These are phyloP conservation scores for Ilyonectria destructans DNA, from an alignment of 2,329 filamentous ascomycete species.

Conservation along the genomic window DNA sequence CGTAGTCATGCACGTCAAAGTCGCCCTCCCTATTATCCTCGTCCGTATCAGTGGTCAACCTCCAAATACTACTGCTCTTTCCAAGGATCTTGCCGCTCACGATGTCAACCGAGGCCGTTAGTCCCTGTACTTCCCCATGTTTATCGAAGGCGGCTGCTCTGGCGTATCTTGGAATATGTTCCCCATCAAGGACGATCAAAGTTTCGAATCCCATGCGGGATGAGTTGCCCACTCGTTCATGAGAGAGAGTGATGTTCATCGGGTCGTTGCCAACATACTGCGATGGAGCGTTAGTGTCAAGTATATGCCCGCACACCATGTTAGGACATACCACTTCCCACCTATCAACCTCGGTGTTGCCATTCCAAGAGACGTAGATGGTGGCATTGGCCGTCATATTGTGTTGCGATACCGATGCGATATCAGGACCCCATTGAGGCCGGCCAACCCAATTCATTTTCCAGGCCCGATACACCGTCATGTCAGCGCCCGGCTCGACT, in stretches of 20 bases:
- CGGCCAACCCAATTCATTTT: constrained; percentile 48
- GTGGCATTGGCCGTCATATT: constrained; percentile 33
- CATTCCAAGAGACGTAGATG: constrained; percentile 50
- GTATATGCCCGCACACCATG: not conserved
- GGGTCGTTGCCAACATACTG: constrained; percentile 41
- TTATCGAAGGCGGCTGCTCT: constrained; percentile 39
- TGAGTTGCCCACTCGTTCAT: constrained; percentile 39
- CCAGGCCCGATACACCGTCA: constrained; percentile 47
- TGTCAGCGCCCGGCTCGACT: constrained; percentile 28
- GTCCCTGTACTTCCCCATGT: constrained; percentile 39
- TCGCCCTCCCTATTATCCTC: constrained; percentile 12
- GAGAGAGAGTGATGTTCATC: constrained; percentile 34
- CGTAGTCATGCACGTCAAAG: not conserved
- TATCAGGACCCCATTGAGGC: constrained; percentile 46
- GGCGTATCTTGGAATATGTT: constrained; percentile 29
- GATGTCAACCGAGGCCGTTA: constrained; percentile 41
- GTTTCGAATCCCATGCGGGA: constrained; percentile 44
- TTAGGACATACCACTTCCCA: constrained; percentile 44
- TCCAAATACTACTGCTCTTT: constrained; percentile 44
- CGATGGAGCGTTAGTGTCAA: constrained; percentile 1
- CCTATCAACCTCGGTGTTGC: constrained; percentile 43
- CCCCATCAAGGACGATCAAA: constrained; percentile 29
- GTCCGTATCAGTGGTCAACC: constrained; percentile 18
- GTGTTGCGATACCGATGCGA: constrained; percentile 34
- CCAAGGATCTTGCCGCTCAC: constrained; percentile 39